Evolutionary conservation across 1,284 basidiomycete genomes (phyloP), one percentile per base, ranked within the genome.

Genomic region (Boletus semigastroideus): DNA sequence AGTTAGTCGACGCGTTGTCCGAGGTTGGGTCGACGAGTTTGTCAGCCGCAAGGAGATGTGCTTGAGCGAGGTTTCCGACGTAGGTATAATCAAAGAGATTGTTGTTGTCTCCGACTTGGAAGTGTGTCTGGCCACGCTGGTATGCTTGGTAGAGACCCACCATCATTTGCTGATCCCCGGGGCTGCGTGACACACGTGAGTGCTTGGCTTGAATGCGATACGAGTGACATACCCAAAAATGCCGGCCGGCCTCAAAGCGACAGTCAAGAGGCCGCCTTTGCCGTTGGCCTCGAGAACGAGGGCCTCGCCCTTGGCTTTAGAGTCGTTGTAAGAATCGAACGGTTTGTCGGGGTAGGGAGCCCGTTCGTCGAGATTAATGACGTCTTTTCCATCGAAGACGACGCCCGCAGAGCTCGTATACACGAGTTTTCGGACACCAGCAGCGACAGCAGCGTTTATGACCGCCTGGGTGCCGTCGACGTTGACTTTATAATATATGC

Each of bases 61-160:
- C 96, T 64, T 92, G 84, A 0, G 94, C 95, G 55, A 97, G 89
- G 69, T 99, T 99, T 57, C 86, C 92, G 57, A 99, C 94, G 65
- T 98, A 98, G 1, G 96, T 98, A 87, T 92, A 98, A 73, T 99
- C 96, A 63, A 94, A 96, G 11, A 98, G 74, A 70, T 99, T 99
- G 54, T 79, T 83, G 74, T 98, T 98, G 72, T 89, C 78, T 42
- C 97, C 97, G 55, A 99, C 87, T 73, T 98, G 96, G 77, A 92
- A 92, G 59, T 91, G 86, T 3, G 93, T 94, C 71, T 96, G 91
- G 20, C 84, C 83, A 50, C 83, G 82, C 63, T 90, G 80, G 68
- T 94, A 88, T 7, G 90, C 93, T 56, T 88, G 76, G 71, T 88
- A 86, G 43, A 97, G 77, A 16, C 92, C 92, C 3, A 80, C 76